Evolutionary conservation across 495 filamentous ascomycete genomes (phyloP).

Genomic region (Xylaria grammica): DNA sequence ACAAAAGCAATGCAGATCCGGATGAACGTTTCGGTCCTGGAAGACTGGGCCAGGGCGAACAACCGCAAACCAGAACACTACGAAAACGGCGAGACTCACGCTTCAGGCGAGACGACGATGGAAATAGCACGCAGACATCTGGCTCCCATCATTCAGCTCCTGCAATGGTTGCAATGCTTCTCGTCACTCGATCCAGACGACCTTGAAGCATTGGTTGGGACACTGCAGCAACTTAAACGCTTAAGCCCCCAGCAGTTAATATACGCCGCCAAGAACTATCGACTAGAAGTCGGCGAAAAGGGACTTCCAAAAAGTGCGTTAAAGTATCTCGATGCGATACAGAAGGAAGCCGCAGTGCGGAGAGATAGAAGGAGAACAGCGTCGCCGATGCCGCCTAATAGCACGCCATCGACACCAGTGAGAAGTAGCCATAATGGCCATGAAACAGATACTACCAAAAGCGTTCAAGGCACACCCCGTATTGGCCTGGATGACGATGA

Average conservation of each 20-base stretch:
- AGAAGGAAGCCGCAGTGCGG: slow-evolving; percentile 68
- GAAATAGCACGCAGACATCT: slow-evolving; percentile 85
- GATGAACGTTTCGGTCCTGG: slow-evolving; percentile 94
- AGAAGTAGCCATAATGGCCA: slow-evolving; percentile 42
- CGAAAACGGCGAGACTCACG: slow-evolving; percentile 84
- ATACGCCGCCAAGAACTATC: slow-evolving; percentile 89
- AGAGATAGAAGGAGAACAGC: slow-evolving; percentile 52
- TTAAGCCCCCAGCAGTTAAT: slow-evolving; percentile 89
- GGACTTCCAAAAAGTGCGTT: slow-evolving; percentile 81
- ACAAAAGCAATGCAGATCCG: slow-evolving; percentile 99
- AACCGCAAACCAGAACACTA: slow-evolving; percentile 96
- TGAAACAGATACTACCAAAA: slow-evolving; percentile 34
- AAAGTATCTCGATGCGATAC: slow-evolving; percentile 83
- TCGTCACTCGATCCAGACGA: slow-evolving; percentile 91
- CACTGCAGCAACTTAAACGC: slow-evolving; percentile 83
- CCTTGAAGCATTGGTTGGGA: slow-evolving; percentile 80
- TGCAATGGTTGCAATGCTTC: slow-evolving; percentile 98
- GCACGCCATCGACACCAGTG: slow-evolving; percentile 47
- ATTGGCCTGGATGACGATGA: slow-evolving; percentile 59
- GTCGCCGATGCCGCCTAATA: slow-evolving; percentile 42
- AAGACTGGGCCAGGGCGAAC: slow-evolving; percentile 94
- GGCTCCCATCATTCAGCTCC: slow-evolving; percentile 87
- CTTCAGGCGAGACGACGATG: slow-evolving; percentile 84
- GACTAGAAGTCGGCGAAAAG: slow-evolving; percentile 94
- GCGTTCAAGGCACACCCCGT: slow-evolving; percentile 38